These are phyloP conservation scores for Amauroascus niger DNA, from an alignment of 2,329 filamentous ascomycete genomes.

Conservation along the genomic window DNA sequence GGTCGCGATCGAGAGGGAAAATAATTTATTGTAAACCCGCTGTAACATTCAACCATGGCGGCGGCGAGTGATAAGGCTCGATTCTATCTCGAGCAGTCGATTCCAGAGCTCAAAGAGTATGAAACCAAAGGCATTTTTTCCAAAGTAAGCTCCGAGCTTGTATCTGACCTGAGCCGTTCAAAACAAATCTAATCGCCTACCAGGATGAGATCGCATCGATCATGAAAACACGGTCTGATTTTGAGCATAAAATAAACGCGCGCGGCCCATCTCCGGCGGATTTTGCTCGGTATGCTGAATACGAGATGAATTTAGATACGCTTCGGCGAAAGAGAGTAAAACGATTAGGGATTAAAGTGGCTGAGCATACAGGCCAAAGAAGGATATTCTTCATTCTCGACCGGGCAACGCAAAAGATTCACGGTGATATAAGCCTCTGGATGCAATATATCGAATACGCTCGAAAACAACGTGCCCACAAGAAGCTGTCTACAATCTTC, in stretches of 20 bases:
- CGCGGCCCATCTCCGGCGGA: conserved; percentile 66
- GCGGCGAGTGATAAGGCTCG: conserved; percentile 86
- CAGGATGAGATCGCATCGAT: conserved; percentile 85
- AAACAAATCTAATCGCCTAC: conserved; percentile 8
- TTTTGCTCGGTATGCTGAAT: conserved; percentile 72
- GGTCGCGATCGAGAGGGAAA: not conserved
- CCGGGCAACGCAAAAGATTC: conserved; percentile 72
- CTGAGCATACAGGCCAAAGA: conserved; percentile 62
- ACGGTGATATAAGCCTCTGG: conserved; percentile 74
- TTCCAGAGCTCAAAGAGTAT: conserved; percentile 85
- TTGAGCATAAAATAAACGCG: conserved; percentile 82
- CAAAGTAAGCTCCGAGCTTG: conserved; percentile 45
- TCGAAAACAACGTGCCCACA: conserved; percentile 54
- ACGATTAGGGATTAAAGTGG: conserved; percentile 65
- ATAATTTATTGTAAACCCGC: not conserved
- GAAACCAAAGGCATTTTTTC: conserved; percentile 86
- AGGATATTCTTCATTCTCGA: conserved; percentile 86
- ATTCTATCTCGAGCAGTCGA: conserved; percentile 84
- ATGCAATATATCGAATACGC: conserved; percentile 81
- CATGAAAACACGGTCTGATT: conserved; percentile 80
- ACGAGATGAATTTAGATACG: conserved; percentile 58
- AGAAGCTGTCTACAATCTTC: conserved; percentile 51
- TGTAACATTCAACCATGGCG: conserved; percentile 49
- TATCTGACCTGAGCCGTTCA: not conserved
- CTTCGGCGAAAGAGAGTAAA: conserved; percentile 75